Evolutionary conservation across 202 grass and related monocot species (phyloP).

Genomic region (Panicum virgatum): DNA sequence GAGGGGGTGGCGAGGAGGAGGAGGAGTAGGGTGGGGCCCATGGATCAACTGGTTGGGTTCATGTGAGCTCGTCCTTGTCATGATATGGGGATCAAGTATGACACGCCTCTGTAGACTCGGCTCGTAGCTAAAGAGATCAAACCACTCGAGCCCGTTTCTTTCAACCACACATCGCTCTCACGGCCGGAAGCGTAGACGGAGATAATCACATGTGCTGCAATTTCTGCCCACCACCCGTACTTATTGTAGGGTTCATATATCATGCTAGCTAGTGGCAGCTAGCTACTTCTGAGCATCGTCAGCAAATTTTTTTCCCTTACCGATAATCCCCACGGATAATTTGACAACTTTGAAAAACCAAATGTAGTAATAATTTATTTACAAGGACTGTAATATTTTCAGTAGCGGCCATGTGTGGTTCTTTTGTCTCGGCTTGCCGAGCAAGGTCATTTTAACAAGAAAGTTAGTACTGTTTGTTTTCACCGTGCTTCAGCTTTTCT

Average conservation of each 20-base stretch:
- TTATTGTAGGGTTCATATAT: constrained; percentile 9
- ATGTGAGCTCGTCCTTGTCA: constrained; percentile 84
- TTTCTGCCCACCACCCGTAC: background rate
- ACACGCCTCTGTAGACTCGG: background rate
- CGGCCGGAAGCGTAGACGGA: background rate
- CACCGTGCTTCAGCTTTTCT: background rate
- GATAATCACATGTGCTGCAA: constrained; percentile 27
- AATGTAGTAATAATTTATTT: no score
- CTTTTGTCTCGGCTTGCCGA: background rate
- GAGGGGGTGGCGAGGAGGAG: background rate
- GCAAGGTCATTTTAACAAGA: background rate
- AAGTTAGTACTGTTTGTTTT: background rate
- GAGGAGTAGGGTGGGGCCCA: constrained; percentile 45
- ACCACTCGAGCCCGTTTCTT: background rate
- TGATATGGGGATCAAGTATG: constrained; percentile 45
- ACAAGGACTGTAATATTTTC: no score
- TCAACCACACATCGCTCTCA: constrained; percentile 21
- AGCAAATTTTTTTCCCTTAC: background rate
- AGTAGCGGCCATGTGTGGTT: background rate
- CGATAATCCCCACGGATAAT: background rate
- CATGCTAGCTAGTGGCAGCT: background rate
- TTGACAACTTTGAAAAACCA: background rate
- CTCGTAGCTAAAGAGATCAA: background rate
- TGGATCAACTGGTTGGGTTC: constrained; percentile 68
- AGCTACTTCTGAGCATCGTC: background rate